A percentile compares a stretch with the other conserved stretches of the same genome.
phyloP scores from a whole-genome alignment of 2,329 filamentous ascomycete species.

The Penicillium sumatraense region DNA sequence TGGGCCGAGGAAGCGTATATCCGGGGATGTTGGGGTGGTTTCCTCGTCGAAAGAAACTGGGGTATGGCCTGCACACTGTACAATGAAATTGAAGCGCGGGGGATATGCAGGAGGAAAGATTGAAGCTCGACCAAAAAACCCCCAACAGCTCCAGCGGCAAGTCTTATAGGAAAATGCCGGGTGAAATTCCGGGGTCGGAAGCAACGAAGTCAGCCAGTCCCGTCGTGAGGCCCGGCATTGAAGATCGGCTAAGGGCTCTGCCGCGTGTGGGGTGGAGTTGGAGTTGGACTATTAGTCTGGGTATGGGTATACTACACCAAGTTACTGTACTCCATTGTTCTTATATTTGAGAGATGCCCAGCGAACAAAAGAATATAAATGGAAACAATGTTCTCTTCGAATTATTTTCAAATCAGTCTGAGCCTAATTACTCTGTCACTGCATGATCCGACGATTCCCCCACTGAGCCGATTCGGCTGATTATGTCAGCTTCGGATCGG shows the following conservation, averaged over 20 bases:
- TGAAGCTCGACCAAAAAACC: slow-evolving; percentile 11
- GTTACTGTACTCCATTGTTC: no score
- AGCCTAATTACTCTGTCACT: no score
- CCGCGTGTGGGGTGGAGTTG: slow-evolving; percentile 32
- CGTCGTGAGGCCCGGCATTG: slow-evolving; percentile 33
- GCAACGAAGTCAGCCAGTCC: slow-evolving; percentile 21
- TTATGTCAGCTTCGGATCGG: slow-evolving; percentile 33
- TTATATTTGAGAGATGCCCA: no score
- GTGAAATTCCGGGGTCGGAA: slow-evolving; percentile 37
- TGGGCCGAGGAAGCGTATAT: slow-evolving; percentile 7
- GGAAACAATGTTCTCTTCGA: no score
- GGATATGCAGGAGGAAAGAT: slow-evolving; percentile 7
- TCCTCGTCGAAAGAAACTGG: background rate
- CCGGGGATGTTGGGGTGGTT: background rate
- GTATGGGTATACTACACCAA: no score
- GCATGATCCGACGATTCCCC: background rate
- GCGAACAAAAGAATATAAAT: no score
- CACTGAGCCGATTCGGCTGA: slow-evolving; percentile 20
- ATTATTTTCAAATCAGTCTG: no score
- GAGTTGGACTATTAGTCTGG: no score
- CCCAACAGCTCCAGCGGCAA: slow-evolving; percentile 10
- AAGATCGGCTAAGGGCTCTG: slow-evolving; percentile 44
- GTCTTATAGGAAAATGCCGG: slow-evolving; percentile 48
- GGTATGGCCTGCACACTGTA: slow-evolving; percentile 5
- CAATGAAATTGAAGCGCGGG: slow-evolving; percentile 1